Conservation (phyloP, 345 rosid species). For the Aurinia saxatilis region DNA sequence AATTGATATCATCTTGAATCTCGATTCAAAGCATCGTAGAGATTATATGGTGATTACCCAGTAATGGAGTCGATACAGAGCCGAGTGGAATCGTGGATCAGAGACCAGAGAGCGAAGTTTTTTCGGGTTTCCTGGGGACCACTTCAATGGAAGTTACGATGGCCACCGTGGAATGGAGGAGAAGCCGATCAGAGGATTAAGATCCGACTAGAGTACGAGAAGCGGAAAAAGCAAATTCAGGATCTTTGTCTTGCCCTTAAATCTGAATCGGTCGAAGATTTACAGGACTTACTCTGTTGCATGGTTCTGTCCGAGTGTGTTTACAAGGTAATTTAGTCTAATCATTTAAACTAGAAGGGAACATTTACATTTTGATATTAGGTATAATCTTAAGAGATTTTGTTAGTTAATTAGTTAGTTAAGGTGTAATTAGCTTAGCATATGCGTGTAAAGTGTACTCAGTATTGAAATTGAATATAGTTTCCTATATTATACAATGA, state of each 20-base stretch:
- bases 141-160: constrained; percentile 63
- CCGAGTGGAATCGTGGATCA: constrained; percentile 87
- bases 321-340: constrained; percentile 50
- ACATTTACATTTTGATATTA: neutral
- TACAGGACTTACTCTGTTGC: constrained; percentile 91
- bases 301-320: constrained; percentile 96
- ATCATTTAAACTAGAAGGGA: neutral
- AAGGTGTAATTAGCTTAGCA: neutral
- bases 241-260: constrained; percentile 73
- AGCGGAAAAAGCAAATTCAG: constrained; percentile 59
- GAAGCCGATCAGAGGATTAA: constrained; percentile 47
- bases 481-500: neutral
- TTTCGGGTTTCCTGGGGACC: constrained; percentile 74
- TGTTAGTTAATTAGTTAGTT: neutral
- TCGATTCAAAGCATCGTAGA: too few species aligned
- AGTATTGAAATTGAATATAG: neutral
- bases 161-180: constrained; percentile 72
- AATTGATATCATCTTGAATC: too few species aligned
- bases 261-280: constrained; percentile 75
- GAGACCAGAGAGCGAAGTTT: constrained; percentile 70
- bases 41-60: too few species aligned
- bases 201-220: constrained; percentile 73
- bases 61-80: constrained; percentile 49
- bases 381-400: neutral
- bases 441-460: neutral